Conservation (phyloP, 2,329 filamentous ascomycete genomes). For the Neonectria faginata region DNA sequence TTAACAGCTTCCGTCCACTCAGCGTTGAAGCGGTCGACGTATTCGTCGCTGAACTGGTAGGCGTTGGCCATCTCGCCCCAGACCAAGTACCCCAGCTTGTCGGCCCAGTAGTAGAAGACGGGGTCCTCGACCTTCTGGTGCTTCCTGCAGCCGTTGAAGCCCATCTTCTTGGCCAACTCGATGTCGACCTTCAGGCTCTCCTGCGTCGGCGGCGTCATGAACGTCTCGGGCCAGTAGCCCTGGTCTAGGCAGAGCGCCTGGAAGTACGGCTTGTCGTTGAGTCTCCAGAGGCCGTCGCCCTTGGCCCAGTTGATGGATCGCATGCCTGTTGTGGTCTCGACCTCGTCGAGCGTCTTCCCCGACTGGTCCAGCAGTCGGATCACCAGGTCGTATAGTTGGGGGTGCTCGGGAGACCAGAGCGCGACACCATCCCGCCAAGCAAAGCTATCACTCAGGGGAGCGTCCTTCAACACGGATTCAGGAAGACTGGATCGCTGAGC, state of each 20-base stretch:
- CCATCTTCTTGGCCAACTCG: conserved; percentile 68
- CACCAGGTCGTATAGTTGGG: conserved; percentile 66
- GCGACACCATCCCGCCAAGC: conserved; percentile 68
- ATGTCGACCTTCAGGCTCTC: conserved; percentile 64
- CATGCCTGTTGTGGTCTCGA: conserved; percentile 71
- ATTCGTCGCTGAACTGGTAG: conserved; percentile 70
- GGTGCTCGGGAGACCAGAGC: conserved; percentile 71
- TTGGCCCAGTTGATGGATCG: conserved; percentile 68
- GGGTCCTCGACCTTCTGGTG: conserved; percentile 75
- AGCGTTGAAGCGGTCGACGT: conserved; percentile 69
- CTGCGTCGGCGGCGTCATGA: conserved; percentile 67
- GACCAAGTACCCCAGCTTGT: conserved; percentile 70
- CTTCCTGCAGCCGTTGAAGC: conserved; percentile 74
- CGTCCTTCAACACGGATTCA: conserved; percentile 46
- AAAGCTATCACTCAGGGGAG: conserved; percentile 52
- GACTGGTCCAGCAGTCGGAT: conserved; percentile 62
- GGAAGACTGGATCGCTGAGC: conserved; percentile 56
- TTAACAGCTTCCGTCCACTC: conserved; percentile 74
- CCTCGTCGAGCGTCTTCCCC: conserved; percentile 62
- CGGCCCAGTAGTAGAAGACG: conserved; percentile 70
- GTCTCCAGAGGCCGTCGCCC: conserved; percentile 68
- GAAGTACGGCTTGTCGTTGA: conserved; percentile 70
- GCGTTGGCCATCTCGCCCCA: conserved; percentile 75
- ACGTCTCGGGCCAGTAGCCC: conserved; percentile 72
- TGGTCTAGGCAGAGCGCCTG: conserved; percentile 71